Evolutionary conservation across 345 rosid species (phyloP), one percentile per base, ranked within the genome.

Genomic region (Lepidium aucheri): DNA sequence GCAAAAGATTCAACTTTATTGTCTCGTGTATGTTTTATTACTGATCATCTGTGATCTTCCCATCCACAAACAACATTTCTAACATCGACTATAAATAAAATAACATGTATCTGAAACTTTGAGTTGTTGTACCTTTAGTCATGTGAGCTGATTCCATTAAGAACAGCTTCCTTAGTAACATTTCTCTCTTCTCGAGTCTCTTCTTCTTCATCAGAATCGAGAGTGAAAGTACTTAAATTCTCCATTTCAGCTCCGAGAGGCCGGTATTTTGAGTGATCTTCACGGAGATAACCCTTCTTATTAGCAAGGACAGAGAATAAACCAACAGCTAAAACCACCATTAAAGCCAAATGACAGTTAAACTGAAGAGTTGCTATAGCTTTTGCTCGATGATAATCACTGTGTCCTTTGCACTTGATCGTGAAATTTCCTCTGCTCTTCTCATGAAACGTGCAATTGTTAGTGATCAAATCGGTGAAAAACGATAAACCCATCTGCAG

Each of bases 311-410:
- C 3, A 6, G 92, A 80, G 75, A 81, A 85, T 35, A 80, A 61
- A n/a, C 65, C 75, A 20, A 76, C 72, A 12, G 75, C 74, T 63
- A 79, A 18, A 36, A 84, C 74, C 74, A 90, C 87, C 57, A 90
- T 76, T 36, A 93, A 56, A 34, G 98, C 96, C 56, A 93, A 91
- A 80, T 88, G 96, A 60, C 85, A 83, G 74, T 93, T 88, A 33
- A 93, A 93, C 80, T 86, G 97, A 70, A 93, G 88, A 8, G 98
- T 90, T 0, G 97, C 98, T 4, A 90, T 84, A 4, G 96, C 94
- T 78, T 85, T 82, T 0, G 84, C 97, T 58, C 97, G 68, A 46
- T 93, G 98, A 77, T 85, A 90, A 51, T 93, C 94, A 7, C 68
- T 35, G 67, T 90, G 97, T 42, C 84, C 91, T 73, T 77, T 83